Conservation (phyloP, 2,329 filamentous ascomycete species). For the Didymella sp. region DNA sequence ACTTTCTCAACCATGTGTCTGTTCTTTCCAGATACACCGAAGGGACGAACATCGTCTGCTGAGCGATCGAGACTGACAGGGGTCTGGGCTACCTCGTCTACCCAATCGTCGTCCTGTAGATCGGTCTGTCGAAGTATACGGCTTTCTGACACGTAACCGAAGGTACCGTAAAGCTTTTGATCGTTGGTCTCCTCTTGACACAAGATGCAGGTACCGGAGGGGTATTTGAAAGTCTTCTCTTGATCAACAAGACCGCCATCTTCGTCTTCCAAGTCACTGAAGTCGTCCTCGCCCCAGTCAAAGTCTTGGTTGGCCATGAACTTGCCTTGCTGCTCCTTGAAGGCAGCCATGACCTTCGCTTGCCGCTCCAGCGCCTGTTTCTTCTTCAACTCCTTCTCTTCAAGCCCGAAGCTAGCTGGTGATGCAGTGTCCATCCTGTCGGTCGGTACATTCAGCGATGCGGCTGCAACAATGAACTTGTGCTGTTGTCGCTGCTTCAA, state of each 20-base stretch:
- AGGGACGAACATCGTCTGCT: conserved; percentile 82
- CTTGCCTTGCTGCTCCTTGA: conserved; percentile 95
- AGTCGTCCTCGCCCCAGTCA: conserved; percentile 87
- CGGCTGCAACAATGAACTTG: conserved; percentile 73
- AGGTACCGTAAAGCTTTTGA: conserved; percentile 86
- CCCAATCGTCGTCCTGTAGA: conserved; percentile 78
- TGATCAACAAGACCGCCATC: conserved; percentile 64
- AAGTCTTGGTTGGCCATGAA: conserved; percentile 90
- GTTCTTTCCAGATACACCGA: conserved; percentile 90
- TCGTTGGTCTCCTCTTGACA: conserved; percentile 97
- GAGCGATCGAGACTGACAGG: conserved; percentile 85
- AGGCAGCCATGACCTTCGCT: conserved; percentile 95
- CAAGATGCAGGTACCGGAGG: conserved; percentile 89
- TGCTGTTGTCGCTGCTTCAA: conserved; percentile 83
- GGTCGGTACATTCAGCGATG: conserved; percentile 65
- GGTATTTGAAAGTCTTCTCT: conserved; percentile 85
- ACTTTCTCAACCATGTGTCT: conserved; percentile 77
- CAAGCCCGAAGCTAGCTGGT: conserved; percentile 69
- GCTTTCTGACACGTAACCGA: conserved; percentile 87
- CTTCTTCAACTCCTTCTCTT: conserved; percentile 83
- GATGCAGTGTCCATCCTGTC: conserved; percentile 84
- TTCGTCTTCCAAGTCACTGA: conserved; percentile 74
- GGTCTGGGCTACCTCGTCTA: conserved; percentile 80
- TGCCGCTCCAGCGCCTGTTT: conserved; percentile 88
- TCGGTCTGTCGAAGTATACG: conserved; percentile 87